Conservation (phyloP, 2,329 filamentous ascomycete genomes). For the Apiospora arundinis region DNA sequence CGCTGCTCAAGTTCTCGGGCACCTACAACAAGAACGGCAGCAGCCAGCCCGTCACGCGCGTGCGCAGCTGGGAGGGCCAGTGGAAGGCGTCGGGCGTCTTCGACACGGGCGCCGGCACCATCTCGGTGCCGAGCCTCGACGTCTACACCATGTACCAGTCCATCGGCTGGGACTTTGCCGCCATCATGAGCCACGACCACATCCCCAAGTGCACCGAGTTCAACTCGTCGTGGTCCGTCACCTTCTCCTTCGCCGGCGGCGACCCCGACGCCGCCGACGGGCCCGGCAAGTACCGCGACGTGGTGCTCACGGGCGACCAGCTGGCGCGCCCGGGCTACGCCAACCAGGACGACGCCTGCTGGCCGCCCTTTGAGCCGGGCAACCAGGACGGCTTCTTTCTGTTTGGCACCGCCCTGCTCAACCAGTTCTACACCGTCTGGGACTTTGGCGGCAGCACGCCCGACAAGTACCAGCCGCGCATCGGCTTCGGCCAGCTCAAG, state of each 20-base stretch:
- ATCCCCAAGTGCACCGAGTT: conserved; percentile 45
- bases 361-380: conserved; percentile 42
- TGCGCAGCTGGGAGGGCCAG: conserved; percentile 21
- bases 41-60: conserved; percentile 22
- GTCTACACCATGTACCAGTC: conserved; percentile 40
- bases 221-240: conserved; percentile 43
- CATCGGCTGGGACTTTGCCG: conserved; percentile 44
- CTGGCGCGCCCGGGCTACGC: conserved; percentile 42
- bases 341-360: conserved; percentile 41
- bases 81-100: conserved; percentile 35
- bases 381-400: conserved; percentile 35
- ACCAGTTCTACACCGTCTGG: conserved; percentile 43
- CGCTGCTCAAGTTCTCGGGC: conserved; percentile 29
- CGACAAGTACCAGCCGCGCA: conserved; percentile 25
- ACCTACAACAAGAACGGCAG: conserved; percentile 13
- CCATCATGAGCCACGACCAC: conserved; percentile 36
- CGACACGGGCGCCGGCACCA: conserved; percentile 41
- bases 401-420: conserved; percentile 38
- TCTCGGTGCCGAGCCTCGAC: conserved; percentile 35
- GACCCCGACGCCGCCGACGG: conserved; percentile 26
- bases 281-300: background rate
- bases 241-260: conserved; percentile 36
- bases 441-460: conserved; percentile 37
- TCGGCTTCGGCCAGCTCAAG: conserved; percentile 30
- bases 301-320: conserved; percentile 42